These are phyloP conservation scores for Setaria italica DNA, from an alignment of 202 grass and related monocot species.

Conservation along the genomic window DNA sequence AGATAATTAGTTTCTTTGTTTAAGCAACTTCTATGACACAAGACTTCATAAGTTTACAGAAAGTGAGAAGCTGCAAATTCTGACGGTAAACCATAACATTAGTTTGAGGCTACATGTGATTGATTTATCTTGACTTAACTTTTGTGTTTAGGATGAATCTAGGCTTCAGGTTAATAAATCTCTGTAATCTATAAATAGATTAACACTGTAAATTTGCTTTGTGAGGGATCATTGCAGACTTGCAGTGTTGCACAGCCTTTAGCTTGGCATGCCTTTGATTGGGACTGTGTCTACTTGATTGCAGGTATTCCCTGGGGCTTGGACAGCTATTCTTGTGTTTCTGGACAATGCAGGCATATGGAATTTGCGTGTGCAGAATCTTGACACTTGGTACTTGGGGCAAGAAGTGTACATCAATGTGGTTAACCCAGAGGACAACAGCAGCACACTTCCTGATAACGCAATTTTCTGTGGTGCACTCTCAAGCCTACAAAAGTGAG, in stretches of 20 bases:
- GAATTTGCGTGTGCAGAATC: conserved; percentile 85
- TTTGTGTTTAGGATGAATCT: neutral
- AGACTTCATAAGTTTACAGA: neutral
- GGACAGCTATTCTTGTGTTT: conserved; percentile 90
- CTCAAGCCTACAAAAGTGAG: conserved; percentile 87
- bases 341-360: conserved; percentile 95
- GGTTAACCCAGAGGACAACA: conserved; percentile 72
- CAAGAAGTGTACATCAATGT: conserved; percentile 93
- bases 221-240: neutral
- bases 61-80: neutral
- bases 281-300: conserved; percentile 9
- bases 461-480: conserved; percentile 89
- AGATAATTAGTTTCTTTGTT: neutral
- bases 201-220: neutral
- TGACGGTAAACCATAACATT: neutral
- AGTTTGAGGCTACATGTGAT: neutral
- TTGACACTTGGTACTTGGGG: conserved; percentile 90
- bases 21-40: conserved; percentile 3
- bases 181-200: neutral
- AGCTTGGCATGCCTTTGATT: conserved; percentile 9
- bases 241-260: neutral
- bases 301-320: conserved; percentile 94
- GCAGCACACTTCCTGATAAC: conserved; percentile 71
- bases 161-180: neutral
- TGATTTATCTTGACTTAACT: neutral